Base-by-base conservation (phyloP, 1,284 basidiomycete species). In the Cronartium ribicola region DNA sequence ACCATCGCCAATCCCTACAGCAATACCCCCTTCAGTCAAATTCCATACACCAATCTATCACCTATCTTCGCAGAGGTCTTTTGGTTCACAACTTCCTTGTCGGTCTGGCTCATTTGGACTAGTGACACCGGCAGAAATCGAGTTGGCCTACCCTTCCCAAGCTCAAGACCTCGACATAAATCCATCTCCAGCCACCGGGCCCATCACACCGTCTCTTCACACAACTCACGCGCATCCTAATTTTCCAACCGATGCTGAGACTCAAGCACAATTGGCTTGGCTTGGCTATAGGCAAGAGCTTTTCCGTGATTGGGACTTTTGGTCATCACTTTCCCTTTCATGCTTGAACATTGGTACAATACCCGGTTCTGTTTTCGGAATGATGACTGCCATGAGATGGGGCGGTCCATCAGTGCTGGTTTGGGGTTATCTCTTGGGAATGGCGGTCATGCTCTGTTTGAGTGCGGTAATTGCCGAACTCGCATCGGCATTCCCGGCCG, bases 271-370 rank as follows among this genome's bases (percentile, higher is more conserved):
- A 43, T 20, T 73, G 37, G 71, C 71, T 22, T 73, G 71, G 71
- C 64, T 73, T 3, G 71, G 71, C 2, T 73, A 73, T 51, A 62
- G 64, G 20, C 71, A 73, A 41, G 71, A 73, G n/a, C 57, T 73
- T n/a, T 63, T 62, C 11, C 55, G 71, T 41, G 71, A 73, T 43
- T 73, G 71, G 71, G 63, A 73, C 37, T 73, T 73, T 59, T 66
- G 64, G 64, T 60, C 71, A 2, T 73, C 64, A 11, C 41, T 73
- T 13, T 57, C 71, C 11, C 64, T 66, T 29, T 73, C 71, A 29
- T 65, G 51, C n/a, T 48, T 73, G 36, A 66, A 73, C 43, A 73
- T 72, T n/a, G 69, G 69, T 17, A 72, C 69, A 6, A 65, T 72
- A 14, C 69, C 69, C 17, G 69, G 69, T 36, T 61, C 69, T 40